Percentiles rank a stretch among this genome's conserved stretches.
Evolutionary conservation across 495 filamentous ascomycete species (phyloP).

Genomic region (Clavariopsis aquatica): DNA sequence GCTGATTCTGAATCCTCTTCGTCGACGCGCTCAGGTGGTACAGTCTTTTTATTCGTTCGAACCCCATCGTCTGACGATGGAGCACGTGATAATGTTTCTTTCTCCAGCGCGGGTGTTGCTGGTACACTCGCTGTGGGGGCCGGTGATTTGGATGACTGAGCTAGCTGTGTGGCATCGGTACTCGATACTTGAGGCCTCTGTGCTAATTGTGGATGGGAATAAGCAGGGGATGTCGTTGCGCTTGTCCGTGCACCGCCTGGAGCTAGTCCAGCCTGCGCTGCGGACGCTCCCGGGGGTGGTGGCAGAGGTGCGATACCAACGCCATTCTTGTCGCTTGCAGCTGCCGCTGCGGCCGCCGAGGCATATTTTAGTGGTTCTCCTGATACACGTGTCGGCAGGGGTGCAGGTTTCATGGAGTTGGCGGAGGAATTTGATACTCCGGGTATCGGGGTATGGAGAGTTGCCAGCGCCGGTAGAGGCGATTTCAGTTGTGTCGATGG

Average conservation of each 20-base stretch:
- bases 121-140: slow-evolving; percentile 44
- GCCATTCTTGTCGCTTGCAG: slow-evolving; percentile 81
- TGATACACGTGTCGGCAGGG: slow-evolving; percentile 76
- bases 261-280: slow-evolving; percentile 36
- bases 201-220: slow-evolving; percentile 56
- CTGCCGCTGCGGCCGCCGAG: slow-evolving; percentile 91
- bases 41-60: slow-evolving; percentile 22
- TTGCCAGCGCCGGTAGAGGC: slow-evolving; percentile 85
- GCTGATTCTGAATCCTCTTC: slow-evolving; percentile 38
- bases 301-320: slow-evolving; percentile 92
- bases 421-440: slow-evolving; percentile 58
- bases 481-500: slow-evolving; percentile 92
- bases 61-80: slow-evolving; percentile 35
- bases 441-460: slow-evolving; percentile 69
- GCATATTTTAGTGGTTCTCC: slow-evolving; percentile 95
- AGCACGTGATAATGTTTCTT: slow-evolving; percentile 46
- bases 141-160: slow-evolving; percentile 53
- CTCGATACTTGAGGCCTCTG: slow-evolving; percentile 49
- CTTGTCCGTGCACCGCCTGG: slow-evolving; percentile 39
- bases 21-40: slow-evolving; percentile 24
- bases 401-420: slow-evolving; percentile 83
- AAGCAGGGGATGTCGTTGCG: slow-evolving; percentile 49
- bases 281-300: slow-evolving; percentile 70
- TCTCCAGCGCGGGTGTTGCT: slow-evolving; percentile 51
- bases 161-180: slow-evolving; percentile 46